Evolutionary conservation across 176 grass and related monocot species (phyloP).

Genomic region (Elymus sibiricus): DNA sequence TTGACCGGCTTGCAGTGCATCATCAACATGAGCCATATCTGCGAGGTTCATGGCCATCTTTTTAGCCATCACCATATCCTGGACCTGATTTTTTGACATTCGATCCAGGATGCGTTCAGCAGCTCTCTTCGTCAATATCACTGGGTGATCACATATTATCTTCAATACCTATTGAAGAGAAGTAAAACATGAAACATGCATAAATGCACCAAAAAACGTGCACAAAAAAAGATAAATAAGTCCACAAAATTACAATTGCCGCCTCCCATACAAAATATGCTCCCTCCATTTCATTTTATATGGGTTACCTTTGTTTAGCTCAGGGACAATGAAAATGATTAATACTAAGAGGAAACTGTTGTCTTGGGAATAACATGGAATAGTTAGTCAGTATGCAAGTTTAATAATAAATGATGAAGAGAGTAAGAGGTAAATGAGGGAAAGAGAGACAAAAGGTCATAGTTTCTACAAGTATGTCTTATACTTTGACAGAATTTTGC

Average conservation of each 20-base stretch:
- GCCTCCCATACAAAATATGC: no score
- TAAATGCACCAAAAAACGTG: not conserved
- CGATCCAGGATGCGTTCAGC: no score
- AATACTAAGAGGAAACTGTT: not conserved
- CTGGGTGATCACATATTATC: constrained; percentile 91
- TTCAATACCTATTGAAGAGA: constrained; percentile 68
- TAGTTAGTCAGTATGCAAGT: not conserved
- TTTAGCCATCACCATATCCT: constrained; percentile 61
- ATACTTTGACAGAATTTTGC: not conserved
- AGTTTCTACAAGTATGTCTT: not conserved
- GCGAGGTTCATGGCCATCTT: constrained; percentile 72
- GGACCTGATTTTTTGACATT: no score
- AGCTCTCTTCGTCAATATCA: constrained; percentile 62
- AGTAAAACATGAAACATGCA: not conserved
- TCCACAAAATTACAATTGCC: no score
- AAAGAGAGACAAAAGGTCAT: not conserved
- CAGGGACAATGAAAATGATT: not conserved
- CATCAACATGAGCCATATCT: constrained; percentile 56
- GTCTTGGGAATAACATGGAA: not conserved
- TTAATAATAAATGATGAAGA: not conserved
- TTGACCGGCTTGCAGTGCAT: constrained; percentile 45
- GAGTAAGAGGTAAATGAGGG: not conserved
- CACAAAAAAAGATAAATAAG: not conserved
- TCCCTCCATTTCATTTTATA: not conserved
- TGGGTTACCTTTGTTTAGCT: not conserved